Evolutionary conservation across 2,329 filamentous ascomycete species (phyloP).

Genomic region (Hypoxylon sp.): DNA sequence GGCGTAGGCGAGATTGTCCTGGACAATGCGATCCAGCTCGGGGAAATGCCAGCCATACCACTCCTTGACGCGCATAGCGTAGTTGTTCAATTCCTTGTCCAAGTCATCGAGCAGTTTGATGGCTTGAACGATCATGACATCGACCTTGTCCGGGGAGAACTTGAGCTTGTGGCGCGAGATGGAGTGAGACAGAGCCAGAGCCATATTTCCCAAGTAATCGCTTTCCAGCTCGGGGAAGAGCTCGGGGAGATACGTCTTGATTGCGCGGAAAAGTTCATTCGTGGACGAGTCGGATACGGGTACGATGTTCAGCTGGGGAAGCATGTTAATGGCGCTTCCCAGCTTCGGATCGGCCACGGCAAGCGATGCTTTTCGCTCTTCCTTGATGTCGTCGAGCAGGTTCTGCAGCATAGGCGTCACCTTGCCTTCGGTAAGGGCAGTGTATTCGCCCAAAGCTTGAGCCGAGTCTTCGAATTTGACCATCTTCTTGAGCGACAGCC

Average conservation of each 20-base stretch:
- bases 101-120: constrained; percentile 93
- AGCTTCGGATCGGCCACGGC: constrained; percentile 95
- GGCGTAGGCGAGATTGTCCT: constrained; percentile 95
- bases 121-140: constrained; percentile 99
- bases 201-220: constrained; percentile 91
- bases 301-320: constrained; percentile 86
- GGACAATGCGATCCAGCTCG: constrained; percentile 95
- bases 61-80: constrained; percentile 99
- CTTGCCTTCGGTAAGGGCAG: constrained; percentile 89
- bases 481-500: constrained; percentile 95
- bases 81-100: constrained; percentile 98
- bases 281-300: constrained; percentile 82
- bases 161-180: constrained; percentile 97
- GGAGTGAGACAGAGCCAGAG: constrained; percentile 94
- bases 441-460: constrained; percentile 88
- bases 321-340: constrained; percentile 88
- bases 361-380: constrained; percentile 96
- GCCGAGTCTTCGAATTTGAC: constrained; percentile 96
- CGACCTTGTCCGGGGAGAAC: constrained; percentile 98
- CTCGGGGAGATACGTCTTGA: constrained; percentile 88
- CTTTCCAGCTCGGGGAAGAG: constrained; percentile 88
- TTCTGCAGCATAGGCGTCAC: constrained; percentile 85
- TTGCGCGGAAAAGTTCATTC: constrained; percentile 90
- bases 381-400: constrained; percentile 88
- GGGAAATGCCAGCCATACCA: constrained; percentile 99